phyloP scores from a whole-genome alignment of 177 flowering plant species.

The Vitis hybrid region DNA sequence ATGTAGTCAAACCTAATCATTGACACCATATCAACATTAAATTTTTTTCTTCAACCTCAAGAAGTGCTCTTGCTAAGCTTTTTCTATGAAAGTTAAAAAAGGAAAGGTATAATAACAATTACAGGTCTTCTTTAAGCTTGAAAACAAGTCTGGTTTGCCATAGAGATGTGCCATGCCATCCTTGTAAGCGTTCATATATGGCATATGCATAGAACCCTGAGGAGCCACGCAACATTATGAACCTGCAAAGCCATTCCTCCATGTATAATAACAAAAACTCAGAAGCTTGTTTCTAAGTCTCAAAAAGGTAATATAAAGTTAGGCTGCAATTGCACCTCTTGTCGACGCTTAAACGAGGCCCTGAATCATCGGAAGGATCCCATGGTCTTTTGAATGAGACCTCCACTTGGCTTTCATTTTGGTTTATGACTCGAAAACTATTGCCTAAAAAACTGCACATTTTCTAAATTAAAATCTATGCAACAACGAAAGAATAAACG shows the following conservation, averaged over 20 bases:
- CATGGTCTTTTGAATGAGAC: constrained; percentile 48
- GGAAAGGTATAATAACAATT: constrained; percentile 1
- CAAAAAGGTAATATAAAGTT: too few relatives aligned
- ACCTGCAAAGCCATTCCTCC: constrained; percentile 23
- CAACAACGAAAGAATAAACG: too few relatives aligned
- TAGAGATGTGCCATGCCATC: constrained; percentile 35
- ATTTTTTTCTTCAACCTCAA: neutral
- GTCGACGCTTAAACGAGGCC: constrained; percentile 44
- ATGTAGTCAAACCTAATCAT: constrained; percentile 46
- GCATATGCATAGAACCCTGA: constrained; percentile 50
- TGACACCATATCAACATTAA: neutral
- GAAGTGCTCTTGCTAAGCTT: too few relatives aligned
- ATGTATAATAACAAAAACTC: too few relatives aligned
- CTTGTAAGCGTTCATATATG: constrained; percentile 40
- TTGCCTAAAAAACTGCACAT: constrained; percentile 38
- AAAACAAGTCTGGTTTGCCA: constrained; percentile 38
- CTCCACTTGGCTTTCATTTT: constrained; percentile 37
- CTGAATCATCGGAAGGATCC: constrained; percentile 16
- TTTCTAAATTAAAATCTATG: too few relatives aligned
- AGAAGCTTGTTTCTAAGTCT: too few relatives aligned
- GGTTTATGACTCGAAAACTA: constrained; percentile 24
- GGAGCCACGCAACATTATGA: constrained; percentile 29
- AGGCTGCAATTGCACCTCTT: constrained; percentile 38
- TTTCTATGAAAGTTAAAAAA: neutral
- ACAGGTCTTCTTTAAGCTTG: constrained; percentile 37